Base-by-base conservation (phyloP, 2,329 filamentous ascomycete species). In the Emergomyces pasteurianus region DNA sequence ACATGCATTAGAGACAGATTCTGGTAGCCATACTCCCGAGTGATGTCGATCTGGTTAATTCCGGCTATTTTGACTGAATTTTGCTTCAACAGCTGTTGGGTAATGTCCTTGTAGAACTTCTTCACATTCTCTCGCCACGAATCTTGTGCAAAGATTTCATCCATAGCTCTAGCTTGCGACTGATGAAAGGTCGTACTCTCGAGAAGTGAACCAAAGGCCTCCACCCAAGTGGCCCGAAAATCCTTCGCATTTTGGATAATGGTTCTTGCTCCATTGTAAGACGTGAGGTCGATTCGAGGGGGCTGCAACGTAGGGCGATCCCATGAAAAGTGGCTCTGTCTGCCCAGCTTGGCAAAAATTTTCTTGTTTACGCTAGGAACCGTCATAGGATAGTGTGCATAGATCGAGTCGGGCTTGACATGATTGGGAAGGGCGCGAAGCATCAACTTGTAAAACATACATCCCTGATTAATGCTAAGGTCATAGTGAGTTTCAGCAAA, bases 41-140 rank as follows among this genome's bases (percentile, higher is more conserved):
- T 65, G 38, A 69, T 67, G 60, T 69, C 67, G 36, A 69, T 59
- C 57, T 69, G 67, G 38, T 68, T 65, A 42, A 66, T 60, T 34
- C 81, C 81, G 3, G 78, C 81, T 34, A 92, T 79, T 61, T 79
- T 81, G 72, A 84, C 88, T 50, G 82, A 83, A 71, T 88, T 87
- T 46, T 65, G 60, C 34, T 52, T 61, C 18, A 64, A 56, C 28
- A 68, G 61, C 23, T 63, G 61, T 18, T 65, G 49, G n/a, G 66
- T 66, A 21, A 67, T 64, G 23, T 63, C 62, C 43, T 65, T 62
- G 43, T 67, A 63, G 34, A 66, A 64, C n/a, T 66, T 60, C 43
- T 65, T 68, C 8, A 68, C 60, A 47, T 66, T 47, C 38, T 66
- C 58, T 31, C 65, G 63, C 57, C 66, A 68, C 18, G 66, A 49